These are phyloP conservation scores for Stemphylium vesicarium DNA, from an alignment of 2,329 filamentous ascomycete genomes.

Conservation along the genomic window DNA sequence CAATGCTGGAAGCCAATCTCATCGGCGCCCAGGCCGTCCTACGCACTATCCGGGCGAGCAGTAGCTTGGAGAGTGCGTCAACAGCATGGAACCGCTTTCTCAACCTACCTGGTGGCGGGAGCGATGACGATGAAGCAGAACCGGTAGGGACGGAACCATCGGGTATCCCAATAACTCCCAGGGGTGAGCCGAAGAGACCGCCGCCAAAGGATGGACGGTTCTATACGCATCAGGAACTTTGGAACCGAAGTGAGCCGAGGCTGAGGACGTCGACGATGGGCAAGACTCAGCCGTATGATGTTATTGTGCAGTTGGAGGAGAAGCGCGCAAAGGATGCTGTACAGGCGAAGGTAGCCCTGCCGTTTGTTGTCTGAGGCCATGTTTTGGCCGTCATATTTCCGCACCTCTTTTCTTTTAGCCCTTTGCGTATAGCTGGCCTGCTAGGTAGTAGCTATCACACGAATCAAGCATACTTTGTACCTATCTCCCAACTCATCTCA, in stretches of 20 bases:
- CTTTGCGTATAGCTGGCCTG: neutral
- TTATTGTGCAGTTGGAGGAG: conserved; percentile 8
- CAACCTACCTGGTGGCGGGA: conserved; percentile 36
- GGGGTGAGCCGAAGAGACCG: conserved; percentile 6
- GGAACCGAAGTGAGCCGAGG: conserved; percentile 20
- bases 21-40: conserved; percentile 36
- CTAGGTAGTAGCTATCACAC: neutral
- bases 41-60: conserved; percentile 46
- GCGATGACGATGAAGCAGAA: neutral
- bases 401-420: neutral
- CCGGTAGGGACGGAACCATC: neutral
- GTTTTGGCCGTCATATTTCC: neutral
- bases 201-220: conserved; percentile 17
- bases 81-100: conserved; percentile 41
- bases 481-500: neutral
- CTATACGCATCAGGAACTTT: conserved; percentile 41
- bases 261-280: neutral
- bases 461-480: neutral
- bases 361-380: conserved; percentile 18
- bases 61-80: conserved; percentile 39
- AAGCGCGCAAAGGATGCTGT: conserved; percentile 1
- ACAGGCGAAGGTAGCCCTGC: conserved; percentile 7
- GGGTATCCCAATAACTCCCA: neutral
- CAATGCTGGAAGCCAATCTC: conserved; percentile 34
- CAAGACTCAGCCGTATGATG: conserved; percentile 3